Evolutionary conservation across 306 rosid species (phyloP).

Genomic region (Pyrus communis): DNA sequence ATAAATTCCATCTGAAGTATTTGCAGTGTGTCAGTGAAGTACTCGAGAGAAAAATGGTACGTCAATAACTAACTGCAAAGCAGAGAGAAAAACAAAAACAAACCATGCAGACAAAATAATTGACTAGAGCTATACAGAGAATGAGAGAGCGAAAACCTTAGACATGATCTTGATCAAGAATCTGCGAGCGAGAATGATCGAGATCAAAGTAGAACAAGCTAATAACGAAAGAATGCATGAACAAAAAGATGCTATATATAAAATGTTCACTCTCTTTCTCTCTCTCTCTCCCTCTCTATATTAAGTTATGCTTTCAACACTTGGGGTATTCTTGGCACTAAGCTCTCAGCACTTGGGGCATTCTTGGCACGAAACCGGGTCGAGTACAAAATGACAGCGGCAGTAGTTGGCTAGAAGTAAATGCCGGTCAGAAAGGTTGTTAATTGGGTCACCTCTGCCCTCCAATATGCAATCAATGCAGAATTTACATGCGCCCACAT

Average conservation of each 20-base stretch:
- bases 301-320: not conserved
- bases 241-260: slow-evolving; percentile 1
- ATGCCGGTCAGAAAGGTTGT: slow-evolving; percentile 24
- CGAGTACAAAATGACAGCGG: not conserved
- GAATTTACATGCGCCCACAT: not conserved
- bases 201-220: slow-evolving; percentile 16
- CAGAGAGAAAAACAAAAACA: slow-evolving; percentile 2
- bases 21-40: slow-evolving; percentile 28
- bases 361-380: not conserved
- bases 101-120: not conserved
- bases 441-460: slow-evolving; percentile 15
- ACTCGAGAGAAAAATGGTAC: not conserved
- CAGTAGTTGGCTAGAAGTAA: slow-evolving; percentile 32
- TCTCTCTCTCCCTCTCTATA: not conserved
- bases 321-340: not conserved
- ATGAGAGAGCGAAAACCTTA: slow-evolving; percentile 32
- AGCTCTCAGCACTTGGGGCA: not conserved
- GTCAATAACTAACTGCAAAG: slow-evolving; percentile 22
- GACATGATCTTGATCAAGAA: slow-evolving; percentile 30
- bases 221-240: slow-evolving; percentile 2
- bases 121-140: not conserved
- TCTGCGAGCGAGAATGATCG: not conserved
- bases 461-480: slow-evolving; percentile 23
- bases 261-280: not conserved
- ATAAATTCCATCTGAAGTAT: slow-evolving; percentile 14